Evolutionary conservation across 768 basidiomycete genomes (phyloP), one percentile per base, ranked within the genome.

Genomic region (Russula earlei): DNA sequence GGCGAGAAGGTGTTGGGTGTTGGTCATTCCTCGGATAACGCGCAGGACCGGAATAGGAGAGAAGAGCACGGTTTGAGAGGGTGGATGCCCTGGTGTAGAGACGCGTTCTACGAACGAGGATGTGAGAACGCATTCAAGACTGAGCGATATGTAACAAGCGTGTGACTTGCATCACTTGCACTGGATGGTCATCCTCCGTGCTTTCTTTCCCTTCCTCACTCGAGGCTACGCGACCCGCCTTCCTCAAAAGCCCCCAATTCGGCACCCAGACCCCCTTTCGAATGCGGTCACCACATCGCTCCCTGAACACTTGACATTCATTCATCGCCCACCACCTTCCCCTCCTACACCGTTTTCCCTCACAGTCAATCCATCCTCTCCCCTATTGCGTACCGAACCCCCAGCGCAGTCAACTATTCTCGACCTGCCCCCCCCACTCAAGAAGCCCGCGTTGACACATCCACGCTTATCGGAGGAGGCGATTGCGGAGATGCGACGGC

Each of bases 301-400:
- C 34, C 49, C 59, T 27, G 77, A 78, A 54, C 72, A 77, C 56
- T 68, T 90, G 53, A 87, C 87, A 0, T 91, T 91, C 67, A 83
- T 91, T 55, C 87, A 88, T 67, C 83, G 90, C 41, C 86, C 86
- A n/a, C 90, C 89, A 0, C 86, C 89, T 0, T 81, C 84, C 10
- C 78, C 83, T 10, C 84, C 85, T 9, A 76, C 87, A 17, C 87
- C 88, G 3, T 72, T 75, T 56, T 92, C 89, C 19, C 78, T 82
- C 54, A 83, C 81, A 5, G 81, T 80, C 5, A 73, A 77, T 9
- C 89, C 89, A 10, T 69, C 78, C 6, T 92, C 89, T 0, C 86
- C 90, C 0, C 74, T 91, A 5, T 76, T 91, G 15, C 72, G 72
- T 0, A 70, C 77, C 14, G 65, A 47, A 41, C 19, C 71, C 4